phyloP scores from a whole-genome alignment of 306 rosid species.

The Hylodesmum podocarpum region DNA sequence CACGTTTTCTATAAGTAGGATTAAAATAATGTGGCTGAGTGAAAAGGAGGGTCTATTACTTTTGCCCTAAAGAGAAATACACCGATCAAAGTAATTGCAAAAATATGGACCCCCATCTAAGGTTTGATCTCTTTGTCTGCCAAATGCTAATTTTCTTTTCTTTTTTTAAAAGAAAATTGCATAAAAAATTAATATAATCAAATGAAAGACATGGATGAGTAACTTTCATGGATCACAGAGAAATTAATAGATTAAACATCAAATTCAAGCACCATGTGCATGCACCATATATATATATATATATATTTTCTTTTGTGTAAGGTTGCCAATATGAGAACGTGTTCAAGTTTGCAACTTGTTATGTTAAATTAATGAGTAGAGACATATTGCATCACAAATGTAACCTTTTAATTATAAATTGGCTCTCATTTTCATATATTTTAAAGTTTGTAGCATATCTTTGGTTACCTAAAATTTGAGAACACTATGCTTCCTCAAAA shows the following conservation, averaged over 20 bases:
- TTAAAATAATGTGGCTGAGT: not conserved
- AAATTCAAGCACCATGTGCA: not conserved
- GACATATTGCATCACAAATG: not conserved
- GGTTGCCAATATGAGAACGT: not conserved
- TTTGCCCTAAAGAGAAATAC: not conserved
- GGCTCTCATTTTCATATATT: not conserved
- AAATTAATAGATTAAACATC: too few species aligned
- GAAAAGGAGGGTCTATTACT: not conserved
- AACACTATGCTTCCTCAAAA: not conserved
- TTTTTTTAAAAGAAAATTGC: not conserved
- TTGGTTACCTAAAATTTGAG: not conserved
- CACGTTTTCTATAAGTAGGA: not conserved
- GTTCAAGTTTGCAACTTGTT: not conserved
- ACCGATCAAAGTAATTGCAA: not conserved
- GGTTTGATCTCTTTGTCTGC: not conserved
- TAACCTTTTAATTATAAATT: not conserved
- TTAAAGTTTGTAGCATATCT: not conserved
- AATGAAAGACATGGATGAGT: not conserved
- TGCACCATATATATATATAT: too few species aligned
- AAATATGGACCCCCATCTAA: slow-evolving; percentile 16
- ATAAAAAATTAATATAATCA: not conserved
- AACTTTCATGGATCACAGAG: not conserved
- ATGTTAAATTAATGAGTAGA: not conserved
- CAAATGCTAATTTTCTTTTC: not conserved
- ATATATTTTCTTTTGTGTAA: not conserved